Evolutionary conservation across 2,329 filamentous ascomycete species (phyloP).

Genomic region (Zalaria obscura): DNA sequence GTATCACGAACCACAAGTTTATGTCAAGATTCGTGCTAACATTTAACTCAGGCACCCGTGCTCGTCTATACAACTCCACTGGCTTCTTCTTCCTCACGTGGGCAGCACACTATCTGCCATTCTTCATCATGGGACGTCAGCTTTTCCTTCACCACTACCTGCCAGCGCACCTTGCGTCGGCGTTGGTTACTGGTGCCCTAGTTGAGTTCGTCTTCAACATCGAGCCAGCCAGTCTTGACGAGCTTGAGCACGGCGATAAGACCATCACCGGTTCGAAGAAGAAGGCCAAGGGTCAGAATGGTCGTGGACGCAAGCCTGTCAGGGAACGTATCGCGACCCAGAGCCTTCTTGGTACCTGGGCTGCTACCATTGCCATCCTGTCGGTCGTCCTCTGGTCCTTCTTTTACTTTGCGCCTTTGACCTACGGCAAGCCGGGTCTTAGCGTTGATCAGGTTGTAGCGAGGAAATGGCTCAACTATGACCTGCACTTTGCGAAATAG

Average conservation of each 20-base stretch:
- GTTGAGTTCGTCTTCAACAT: slow-evolving; percentile 94
- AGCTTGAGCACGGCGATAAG: slow-evolving; percentile 26
- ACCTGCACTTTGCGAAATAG: slow-evolving; percentile 97
- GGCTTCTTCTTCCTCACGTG: slow-evolving; percentile 98
- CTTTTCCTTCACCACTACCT: slow-evolving; percentile 97
- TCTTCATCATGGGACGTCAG: slow-evolving; percentile 96
- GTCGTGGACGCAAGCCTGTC: slow-evolving; percentile 54
- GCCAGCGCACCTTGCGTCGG: slow-evolving; percentile 82
- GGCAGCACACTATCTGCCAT: slow-evolving; percentile 94
- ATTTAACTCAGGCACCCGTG: slow-evolving; percentile 55
- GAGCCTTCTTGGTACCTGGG: slow-evolving; percentile 66
- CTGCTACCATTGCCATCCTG: slow-evolving; percentile 58
- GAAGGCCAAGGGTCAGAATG: slow-evolving; percentile 20
- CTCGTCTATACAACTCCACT: slow-evolving; percentile 92
- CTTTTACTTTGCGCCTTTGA: slow-evolving; percentile 88
- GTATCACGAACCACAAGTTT: slow-evolving; percentile 24
- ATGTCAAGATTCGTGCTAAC: slow-evolving; percentile 16
- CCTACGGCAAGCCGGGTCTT: slow-evolving; percentile 86
- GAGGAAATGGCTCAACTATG: slow-evolving; percentile 93
- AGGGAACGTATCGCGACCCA: slow-evolving; percentile 68
- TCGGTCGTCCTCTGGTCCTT: slow-evolving; percentile 58
- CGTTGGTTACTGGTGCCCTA: slow-evolving; percentile 77
- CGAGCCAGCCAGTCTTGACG: slow-evolving; percentile 52
- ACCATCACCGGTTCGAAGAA: slow-evolving; percentile 20
- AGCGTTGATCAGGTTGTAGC: slow-evolving; percentile 61